Percentiles rank a stretch among this genome's conserved stretches.
Conservation (phyloP, 1,284 basidiomycete genomes). For the Vanrija sp. region DNA sequence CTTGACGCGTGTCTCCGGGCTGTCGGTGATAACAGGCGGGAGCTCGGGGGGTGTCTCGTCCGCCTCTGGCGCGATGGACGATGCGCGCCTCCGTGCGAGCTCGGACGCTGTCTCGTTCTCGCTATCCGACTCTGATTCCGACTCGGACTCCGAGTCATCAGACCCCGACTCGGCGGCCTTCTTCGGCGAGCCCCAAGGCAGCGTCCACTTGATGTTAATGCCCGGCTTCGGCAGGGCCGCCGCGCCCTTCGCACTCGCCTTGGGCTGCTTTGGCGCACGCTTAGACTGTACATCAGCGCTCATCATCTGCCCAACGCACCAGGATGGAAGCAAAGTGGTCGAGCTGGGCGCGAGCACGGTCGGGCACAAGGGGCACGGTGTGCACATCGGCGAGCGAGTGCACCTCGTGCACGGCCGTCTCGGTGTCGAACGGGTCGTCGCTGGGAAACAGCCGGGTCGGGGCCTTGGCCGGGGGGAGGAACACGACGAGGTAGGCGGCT, state of each 20-base stretch:
- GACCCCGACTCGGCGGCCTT: background rate
- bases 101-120: slow-evolving; percentile 3
- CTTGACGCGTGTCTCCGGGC: slow-evolving; percentile 14
- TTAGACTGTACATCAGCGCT: slow-evolving; percentile 14
- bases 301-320: slow-evolving; percentile 9
- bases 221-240: slow-evolving; percentile 12
- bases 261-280: slow-evolving; percentile 15
- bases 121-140: slow-evolving; percentile 8
- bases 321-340: slow-evolving; percentile 20
- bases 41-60: slow-evolving; percentile 27
- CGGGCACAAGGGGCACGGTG: slow-evolving; percentile 32
- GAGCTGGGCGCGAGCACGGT: slow-evolving; percentile 24
- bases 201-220: slow-evolving; percentile 8
- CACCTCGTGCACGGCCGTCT: slow-evolving; percentile 25
- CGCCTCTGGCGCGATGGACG: slow-evolving; percentile 30
- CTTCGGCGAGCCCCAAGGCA: slow-evolving; percentile 6
- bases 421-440: slow-evolving; percentile 14
- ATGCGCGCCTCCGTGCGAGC: slow-evolving; percentile 6
- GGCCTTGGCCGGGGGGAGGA: slow-evolving; percentile 29
- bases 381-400: slow-evolving; percentile 36
- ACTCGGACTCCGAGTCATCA: slow-evolving; percentile 5
- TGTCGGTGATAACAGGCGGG: slow-evolving; percentile 4
- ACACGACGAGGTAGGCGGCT: slow-evolving; percentile 47
- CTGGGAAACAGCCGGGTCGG: slow-evolving; percentile 29
- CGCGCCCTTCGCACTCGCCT: background rate